Evolutionary conservation across 1,139 yeast genomes (phyloP).

Genomic region (Suhomyces bribrorum): DNA sequence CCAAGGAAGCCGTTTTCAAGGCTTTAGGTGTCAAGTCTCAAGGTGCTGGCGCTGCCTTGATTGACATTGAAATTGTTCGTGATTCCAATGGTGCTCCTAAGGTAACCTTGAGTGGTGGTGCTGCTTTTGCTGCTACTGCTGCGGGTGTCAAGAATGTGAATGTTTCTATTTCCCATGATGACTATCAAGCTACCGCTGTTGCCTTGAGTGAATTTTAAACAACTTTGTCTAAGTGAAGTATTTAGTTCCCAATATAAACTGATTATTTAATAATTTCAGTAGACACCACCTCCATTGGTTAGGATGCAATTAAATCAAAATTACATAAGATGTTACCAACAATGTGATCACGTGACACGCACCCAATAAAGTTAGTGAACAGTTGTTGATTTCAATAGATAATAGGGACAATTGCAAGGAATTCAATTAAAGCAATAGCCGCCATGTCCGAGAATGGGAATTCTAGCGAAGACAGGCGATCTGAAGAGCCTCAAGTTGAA

Average conservation of each 20-base stretch:
- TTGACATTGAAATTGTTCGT: constrained; percentile 84
- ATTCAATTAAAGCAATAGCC: not conserved
- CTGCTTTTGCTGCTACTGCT: constrained; percentile 67
- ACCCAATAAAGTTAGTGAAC: constrained; percentile 5
- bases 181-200: constrained; percentile 95
- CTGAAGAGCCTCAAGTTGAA: not conserved
- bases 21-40: constrained; percentile 84
- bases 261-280: not conserved
- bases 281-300: too few relatives aligned
- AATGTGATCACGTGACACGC: constrained; percentile 4
- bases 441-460: constrained; percentile 5
- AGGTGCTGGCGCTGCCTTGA: constrained; percentile 94
- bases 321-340: not conserved
- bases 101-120: constrained; percentile 75
- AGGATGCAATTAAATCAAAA: too few relatives aligned
- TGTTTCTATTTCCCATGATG: constrained; percentile 94
- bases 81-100: constrained; percentile 78
- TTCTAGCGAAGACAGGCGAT: constrained; percentile 1
- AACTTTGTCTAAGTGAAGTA: not conserved
- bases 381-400: constrained; percentile 8
- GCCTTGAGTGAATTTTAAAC: constrained; percentile 74
- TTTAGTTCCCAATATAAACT: too few relatives aligned
- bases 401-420: not conserved
- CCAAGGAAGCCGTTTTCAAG: constrained; percentile 98
- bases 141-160: constrained; percentile 73